A percentile compares a stretch with the other conserved stretches of the same genome.
phyloP scores from a whole-genome alignment of 192 early-diverging fungal genomes.

The Entophlyctis helioformis region DNA sequence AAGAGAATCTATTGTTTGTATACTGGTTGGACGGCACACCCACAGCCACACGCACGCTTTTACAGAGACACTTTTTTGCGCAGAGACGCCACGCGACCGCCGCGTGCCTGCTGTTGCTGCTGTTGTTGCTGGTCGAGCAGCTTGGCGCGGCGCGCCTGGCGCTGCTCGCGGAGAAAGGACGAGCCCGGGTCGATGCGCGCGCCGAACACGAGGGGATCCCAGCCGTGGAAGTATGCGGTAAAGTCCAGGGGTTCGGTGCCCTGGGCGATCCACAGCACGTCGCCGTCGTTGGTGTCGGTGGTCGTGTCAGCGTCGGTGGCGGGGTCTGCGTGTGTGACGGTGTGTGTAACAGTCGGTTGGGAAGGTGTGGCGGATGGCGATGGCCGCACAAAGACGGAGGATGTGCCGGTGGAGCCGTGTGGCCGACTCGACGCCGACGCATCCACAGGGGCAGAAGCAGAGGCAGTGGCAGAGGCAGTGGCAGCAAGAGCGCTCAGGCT shows the following conservation, averaged over 20 bases:
- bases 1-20: too few species aligned
- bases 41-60: too few species aligned
- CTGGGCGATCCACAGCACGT: constrained; percentile 18
- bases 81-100: too few species aligned
- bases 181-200: too few species aligned
- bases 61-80: too few species aligned
- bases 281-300: background rate
- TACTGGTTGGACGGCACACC: too few species aligned
- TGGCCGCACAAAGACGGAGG: background rate
- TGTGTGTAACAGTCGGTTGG: background rate
- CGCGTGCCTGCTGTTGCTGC: too few species aligned
- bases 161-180: too few species aligned
- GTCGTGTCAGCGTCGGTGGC: background rate
- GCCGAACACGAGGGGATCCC: constrained; percentile 6
- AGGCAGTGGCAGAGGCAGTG: too few species aligned
- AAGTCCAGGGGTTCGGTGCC: constrained; percentile 20
- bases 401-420: background rate
- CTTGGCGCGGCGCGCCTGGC: too few species aligned
- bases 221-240: constrained; percentile 23
- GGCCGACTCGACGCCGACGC: background rate
- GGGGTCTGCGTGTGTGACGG: background rate
- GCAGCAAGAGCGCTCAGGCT: too few species aligned
- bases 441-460: background rate
- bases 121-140: too few species aligned
- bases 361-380: background rate